These are phyloP conservation scores for Bretschneidera sinensis DNA, from an alignment of 345 rosid species.

Conservation along the genomic window DNA sequence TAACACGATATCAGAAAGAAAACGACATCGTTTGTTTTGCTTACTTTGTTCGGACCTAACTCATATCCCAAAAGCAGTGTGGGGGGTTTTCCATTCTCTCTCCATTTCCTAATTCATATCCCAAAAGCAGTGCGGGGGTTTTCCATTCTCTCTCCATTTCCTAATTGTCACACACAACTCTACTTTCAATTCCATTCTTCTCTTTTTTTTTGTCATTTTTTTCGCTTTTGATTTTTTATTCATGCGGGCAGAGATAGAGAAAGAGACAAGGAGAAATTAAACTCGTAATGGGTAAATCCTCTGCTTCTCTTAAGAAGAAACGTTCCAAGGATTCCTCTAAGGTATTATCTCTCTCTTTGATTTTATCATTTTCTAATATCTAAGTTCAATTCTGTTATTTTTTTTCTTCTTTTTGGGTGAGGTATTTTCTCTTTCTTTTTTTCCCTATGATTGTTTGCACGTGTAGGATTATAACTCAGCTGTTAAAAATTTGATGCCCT, in stretches of 20 bases:
- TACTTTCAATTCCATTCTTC: background rate
- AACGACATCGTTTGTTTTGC: no score
- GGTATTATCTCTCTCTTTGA: conserved; percentile 29
- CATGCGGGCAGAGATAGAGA: conserved; percentile 15
- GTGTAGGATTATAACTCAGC: conserved; percentile 6
- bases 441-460: background rate
- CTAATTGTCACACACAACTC: no score
- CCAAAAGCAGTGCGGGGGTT: no score
- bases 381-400: background rate
- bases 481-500: background rate
- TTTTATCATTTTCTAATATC: background rate
- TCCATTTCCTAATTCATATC: no score
- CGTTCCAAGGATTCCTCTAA: conserved; percentile 37
- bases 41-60: no score
- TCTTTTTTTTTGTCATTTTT: background rate
- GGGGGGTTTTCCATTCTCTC: no score
- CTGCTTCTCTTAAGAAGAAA: conserved; percentile 43
- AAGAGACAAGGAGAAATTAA: background rate
- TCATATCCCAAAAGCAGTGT: no score
- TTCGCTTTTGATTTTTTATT: background rate
- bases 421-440: background rate
- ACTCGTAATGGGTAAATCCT: conserved; percentile 41
- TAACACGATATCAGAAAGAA: no score
- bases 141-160: no score
- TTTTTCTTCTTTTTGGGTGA: background rate